phyloP scores from a whole-genome alignment of 2,329 filamentous ascomycete species.

The Diaporthe ampelina region DNA sequence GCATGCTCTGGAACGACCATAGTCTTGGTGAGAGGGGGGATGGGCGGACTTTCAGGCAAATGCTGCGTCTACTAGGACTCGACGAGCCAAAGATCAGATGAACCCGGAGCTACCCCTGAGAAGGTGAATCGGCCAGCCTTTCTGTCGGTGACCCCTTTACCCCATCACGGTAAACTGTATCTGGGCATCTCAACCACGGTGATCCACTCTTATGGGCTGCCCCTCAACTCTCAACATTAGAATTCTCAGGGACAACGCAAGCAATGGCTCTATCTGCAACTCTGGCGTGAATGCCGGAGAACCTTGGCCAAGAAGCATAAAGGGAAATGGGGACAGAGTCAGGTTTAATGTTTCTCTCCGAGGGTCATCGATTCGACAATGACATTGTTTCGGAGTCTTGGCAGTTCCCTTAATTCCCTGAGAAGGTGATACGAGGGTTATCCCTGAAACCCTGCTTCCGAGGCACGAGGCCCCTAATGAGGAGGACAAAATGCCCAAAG shows the following conservation, averaged over 20 bases:
- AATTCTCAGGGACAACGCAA: slow-evolving; percentile 1
- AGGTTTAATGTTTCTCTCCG: slow-evolving; percentile 5
- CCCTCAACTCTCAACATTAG: not conserved
- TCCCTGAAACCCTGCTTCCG: slow-evolving; percentile 16
- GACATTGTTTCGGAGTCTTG: slow-evolving; percentile 7
- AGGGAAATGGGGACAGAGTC: not conserved
- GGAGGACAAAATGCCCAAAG: not conserved
- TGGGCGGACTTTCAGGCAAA: not conserved
- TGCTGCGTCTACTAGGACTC: not conserved
- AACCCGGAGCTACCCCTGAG: slow-evolving; percentile 4
- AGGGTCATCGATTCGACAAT: slow-evolving; percentile 19
- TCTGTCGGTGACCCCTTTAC: slow-evolving; percentile 10
- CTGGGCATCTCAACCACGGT: not conserved
- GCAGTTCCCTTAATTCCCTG: slow-evolving; percentile 22
- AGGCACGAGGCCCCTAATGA: not conserved
- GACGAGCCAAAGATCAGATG: slow-evolving; percentile 5
- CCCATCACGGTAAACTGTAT: slow-evolving; percentile 6
- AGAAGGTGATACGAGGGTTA: slow-evolving; percentile 7
- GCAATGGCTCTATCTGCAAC: slow-evolving; percentile 14
- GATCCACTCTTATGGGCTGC: not conserved
- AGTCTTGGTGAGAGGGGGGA: not conserved
- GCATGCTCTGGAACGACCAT: not conserved
- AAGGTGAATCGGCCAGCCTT: not conserved
- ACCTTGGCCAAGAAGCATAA: slow-evolving; percentile 5
- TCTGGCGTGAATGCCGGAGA: slow-evolving; percentile 1